Percentiles rank a stretch among this genome's conserved stretches.
Conservation (phyloP, 75 land plant genomes). For the Cupressus sempervirens region DNA sequence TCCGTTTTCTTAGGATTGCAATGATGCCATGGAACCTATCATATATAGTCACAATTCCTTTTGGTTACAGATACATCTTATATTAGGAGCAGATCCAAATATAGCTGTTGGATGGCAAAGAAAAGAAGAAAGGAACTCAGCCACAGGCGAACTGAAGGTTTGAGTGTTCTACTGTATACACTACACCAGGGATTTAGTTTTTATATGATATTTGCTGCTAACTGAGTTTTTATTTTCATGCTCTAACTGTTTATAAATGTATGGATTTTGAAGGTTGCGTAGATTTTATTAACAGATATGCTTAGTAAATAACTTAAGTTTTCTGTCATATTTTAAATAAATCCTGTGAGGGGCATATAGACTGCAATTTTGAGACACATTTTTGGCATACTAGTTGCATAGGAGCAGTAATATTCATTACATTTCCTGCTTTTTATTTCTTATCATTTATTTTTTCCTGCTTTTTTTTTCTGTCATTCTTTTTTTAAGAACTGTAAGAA, state of each 20-base stretch:
- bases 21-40: background rate
- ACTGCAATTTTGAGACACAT: background rate
- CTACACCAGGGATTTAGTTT: background rate
- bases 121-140: slow-evolving; percentile 67
- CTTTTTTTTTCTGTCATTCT: background rate
- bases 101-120: slow-evolving; percentile 80
- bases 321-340: background rate
- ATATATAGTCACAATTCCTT: background rate
- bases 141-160: slow-evolving; percentile 87
- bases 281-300: background rate
- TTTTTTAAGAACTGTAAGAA: background rate
- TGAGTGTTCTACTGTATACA: background rate
- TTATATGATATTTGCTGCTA: background rate
- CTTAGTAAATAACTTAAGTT: background rate
- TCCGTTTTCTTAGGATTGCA: background rate
- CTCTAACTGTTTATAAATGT: background rate
- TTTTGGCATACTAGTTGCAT: background rate
- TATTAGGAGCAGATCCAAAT: slow-evolving; percentile 65
- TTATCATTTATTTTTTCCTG: background rate
- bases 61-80: slow-evolving; percentile 71
- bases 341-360: background rate
- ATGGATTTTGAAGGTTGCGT: background rate
- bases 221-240: background rate
- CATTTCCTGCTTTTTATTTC: background rate
- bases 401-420: background rate